Conservation (phyloP, 345 rosid genomes). For the Linum tenue region DNA sequence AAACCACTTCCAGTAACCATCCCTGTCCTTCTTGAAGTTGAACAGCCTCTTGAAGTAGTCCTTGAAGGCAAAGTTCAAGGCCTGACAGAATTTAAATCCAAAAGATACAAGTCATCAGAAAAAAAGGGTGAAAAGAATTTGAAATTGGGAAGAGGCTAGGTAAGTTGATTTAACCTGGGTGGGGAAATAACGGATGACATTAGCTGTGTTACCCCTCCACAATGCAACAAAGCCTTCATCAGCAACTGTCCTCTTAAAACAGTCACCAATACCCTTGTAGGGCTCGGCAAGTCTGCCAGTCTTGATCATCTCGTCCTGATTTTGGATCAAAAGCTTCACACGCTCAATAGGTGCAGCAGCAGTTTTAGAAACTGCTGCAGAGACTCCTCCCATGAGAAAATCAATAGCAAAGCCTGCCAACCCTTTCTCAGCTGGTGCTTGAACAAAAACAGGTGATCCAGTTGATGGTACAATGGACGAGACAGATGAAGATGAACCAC, state of each 20-base stretch:
- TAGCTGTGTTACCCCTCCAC: constrained; percentile 33
- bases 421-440: constrained; percentile 27
- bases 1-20: constrained; percentile 9
- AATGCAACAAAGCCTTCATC: constrained; percentile 22
- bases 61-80: constrained; percentile 34
- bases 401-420: constrained; percentile 26
- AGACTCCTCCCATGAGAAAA: constrained; percentile 33
- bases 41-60: constrained; percentile 36
- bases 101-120: not conserved
- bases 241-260: constrained; percentile 17
- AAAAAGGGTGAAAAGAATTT: not conserved
- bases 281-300: constrained; percentile 29
- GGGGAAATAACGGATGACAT: constrained; percentile 31
- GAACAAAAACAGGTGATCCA: constrained; percentile 20
- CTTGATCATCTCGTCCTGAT: constrained; percentile 31
- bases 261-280: constrained; percentile 28
- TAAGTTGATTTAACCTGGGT: constrained; percentile 18
- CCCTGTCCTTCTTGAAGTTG: constrained; percentile 33
- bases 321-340: constrained; percentile 27
- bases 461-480: constrained; percentile 21
- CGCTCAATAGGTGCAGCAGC: constrained; percentile 33
- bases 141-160: not conserved
- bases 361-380: constrained; percentile 30
- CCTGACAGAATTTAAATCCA: constrained; percentile 5
- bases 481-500: constrained; percentile 18